Conservation (phyloP, 768 basidiomycete species). For the Lactifluus rugatus region DNA sequence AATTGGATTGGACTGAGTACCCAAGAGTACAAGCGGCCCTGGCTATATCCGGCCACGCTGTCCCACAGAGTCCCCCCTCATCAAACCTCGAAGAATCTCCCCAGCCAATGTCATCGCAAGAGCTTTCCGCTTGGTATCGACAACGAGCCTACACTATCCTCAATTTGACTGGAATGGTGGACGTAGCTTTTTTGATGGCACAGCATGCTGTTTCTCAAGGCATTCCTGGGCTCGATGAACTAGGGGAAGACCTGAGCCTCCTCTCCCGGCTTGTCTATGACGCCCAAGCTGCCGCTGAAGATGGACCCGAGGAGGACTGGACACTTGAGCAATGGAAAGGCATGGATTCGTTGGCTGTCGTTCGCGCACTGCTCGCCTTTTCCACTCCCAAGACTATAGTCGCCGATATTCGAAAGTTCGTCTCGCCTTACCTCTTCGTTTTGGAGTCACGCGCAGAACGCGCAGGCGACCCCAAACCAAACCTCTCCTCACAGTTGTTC, state of each 20-base stretch:
- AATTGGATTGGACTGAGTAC: slow-evolving; percentile 51
- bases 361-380: slow-evolving; percentile 66
- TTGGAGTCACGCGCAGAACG: slow-evolving; percentile 85
- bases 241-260: slow-evolving; percentile 88
- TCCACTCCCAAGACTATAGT: slow-evolving; percentile 60
- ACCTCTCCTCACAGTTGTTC: slow-evolving; percentile 52
- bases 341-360: slow-evolving; percentile 53
- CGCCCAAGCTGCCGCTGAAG: slow-evolving; percentile 39
- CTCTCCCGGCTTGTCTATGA: slow-evolving; percentile 86
- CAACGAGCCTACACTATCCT: slow-evolving; percentile 53
- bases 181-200: slow-evolving; percentile 65
- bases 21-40: slow-evolving; percentile 36
- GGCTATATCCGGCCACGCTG: slow-evolving; percentile 21
- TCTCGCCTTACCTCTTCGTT: slow-evolving; percentile 89
- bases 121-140: slow-evolving; percentile 70
- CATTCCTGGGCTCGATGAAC: slow-evolving; percentile 65
- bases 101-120: slow-evolving; percentile 34
- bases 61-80: not conserved
- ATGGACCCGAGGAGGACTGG: slow-evolving; percentile 51
- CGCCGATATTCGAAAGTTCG: slow-evolving; percentile 60
- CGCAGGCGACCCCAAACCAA: slow-evolving; percentile 56
- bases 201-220: slow-evolving; percentile 83
- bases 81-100: slow-evolving; percentile 11
- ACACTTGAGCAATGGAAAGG: slow-evolving; percentile 63
- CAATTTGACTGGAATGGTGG: slow-evolving; percentile 60